These are phyloP conservation scores for Candida nonsorbophila DNA, from an alignment of 805 yeast genomes.

Conservation along the genomic window DNA sequence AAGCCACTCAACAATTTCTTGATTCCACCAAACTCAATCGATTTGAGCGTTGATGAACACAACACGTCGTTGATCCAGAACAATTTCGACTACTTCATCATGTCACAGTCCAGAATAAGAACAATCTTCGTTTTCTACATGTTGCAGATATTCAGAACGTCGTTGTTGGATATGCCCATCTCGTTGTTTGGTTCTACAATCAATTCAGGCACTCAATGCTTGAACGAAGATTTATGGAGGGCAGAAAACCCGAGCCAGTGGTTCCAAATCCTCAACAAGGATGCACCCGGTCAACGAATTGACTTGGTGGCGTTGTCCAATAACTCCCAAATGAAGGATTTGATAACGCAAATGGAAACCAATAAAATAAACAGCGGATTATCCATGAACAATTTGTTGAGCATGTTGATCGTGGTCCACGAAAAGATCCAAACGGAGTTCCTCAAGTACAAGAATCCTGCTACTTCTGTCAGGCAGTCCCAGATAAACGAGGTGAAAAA, in stretches of 20 bases:
- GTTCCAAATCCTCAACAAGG: slow-evolving; percentile 23
- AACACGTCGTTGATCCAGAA: slow-evolving; percentile 20
- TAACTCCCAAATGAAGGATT: slow-evolving; percentile 7
- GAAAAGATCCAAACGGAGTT: slow-evolving; percentile 58
- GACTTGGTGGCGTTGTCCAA: slow-evolving; percentile 6
- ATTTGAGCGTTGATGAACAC: not conserved
- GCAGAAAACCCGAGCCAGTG: slow-evolving; percentile 48
- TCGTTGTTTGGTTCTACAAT: slow-evolving; percentile 40
- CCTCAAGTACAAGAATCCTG: slow-evolving; percentile 16
- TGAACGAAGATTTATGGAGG: slow-evolving; percentile 55
- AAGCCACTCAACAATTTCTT: slow-evolving; percentile 43
- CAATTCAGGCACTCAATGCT: slow-evolving; percentile 62
- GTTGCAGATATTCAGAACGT: slow-evolving; percentile 43
- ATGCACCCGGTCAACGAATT: not conserved
- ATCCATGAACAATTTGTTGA: slow-evolving; percentile 25
- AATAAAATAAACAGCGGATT: too few species aligned
- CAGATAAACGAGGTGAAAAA: slow-evolving; percentile 32
- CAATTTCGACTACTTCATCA: slow-evolving; percentile 46
- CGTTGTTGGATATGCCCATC: slow-evolving; percentile 37
- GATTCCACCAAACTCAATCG: slow-evolving; percentile 30
- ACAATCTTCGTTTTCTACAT: slow-evolving; percentile 49
- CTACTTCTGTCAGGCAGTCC: too few species aligned
- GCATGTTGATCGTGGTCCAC: slow-evolving; percentile 61
- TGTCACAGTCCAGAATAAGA: slow-evolving; percentile 52
- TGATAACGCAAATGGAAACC: too few species aligned